Conservation (phyloP, 2,329 filamentous ascomycete genomes). For the Cryphonectria parasitica region DNA sequence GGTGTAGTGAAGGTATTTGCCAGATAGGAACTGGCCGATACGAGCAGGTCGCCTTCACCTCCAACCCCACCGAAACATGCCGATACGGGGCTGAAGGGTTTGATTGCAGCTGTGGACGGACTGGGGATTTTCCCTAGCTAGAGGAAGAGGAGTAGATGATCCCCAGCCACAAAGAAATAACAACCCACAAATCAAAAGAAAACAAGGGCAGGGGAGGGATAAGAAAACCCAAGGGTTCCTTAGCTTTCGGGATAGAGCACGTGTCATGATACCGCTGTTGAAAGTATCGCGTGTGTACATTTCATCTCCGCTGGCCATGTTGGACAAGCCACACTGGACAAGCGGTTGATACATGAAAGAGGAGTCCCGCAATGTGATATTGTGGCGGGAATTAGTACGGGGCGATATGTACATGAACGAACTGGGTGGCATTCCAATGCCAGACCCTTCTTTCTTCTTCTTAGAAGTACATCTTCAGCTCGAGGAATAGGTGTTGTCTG, state of each 20-base stretch:
- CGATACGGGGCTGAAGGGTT: not conserved
- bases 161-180: not conserved
- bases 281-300: not conserved
- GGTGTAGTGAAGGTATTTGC: constrained; percentile 93
- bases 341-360: not conserved
- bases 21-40: constrained; percentile 43
- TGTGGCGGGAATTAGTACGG: not conserved
- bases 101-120: not conserved
- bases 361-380: not conserved
- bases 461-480: constrained; percentile 10
- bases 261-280: not conserved
- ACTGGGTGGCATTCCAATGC: not conserved
- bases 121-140: constrained; percentile 1
- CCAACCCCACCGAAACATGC: constrained; percentile 24
- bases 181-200: too few species aligned
- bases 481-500: not conserved
- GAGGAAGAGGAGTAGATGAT: not conserved
- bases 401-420: constrained; percentile 7
- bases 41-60: constrained; percentile 12
- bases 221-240: not conserved
- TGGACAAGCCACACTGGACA: constrained; percentile 1
- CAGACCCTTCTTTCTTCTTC: not conserved
- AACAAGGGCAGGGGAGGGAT: not conserved
- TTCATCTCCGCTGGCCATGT: not conserved
- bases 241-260: not conserved